Evolutionary conservation across 805 yeast species (phyloP).

Genomic region (Lipomyces sp.): DNA sequence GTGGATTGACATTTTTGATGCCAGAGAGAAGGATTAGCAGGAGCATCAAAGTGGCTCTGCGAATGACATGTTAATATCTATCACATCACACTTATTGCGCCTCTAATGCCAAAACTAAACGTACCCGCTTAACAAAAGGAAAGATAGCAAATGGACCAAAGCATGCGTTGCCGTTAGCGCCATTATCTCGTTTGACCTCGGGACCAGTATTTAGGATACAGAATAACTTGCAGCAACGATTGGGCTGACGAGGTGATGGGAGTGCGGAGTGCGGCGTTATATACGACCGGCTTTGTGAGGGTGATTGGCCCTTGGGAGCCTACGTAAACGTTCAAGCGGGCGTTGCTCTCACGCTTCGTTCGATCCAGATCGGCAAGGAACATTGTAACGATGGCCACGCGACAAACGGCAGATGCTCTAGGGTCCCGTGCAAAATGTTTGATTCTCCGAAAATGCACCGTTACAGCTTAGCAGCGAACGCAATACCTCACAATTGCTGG

Average conservation of each 20-base stretch:
- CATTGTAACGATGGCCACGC: too few species aligned
- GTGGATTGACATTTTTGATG: slow-evolving; percentile 55
- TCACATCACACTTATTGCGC: neutral
- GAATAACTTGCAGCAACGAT: neutral
- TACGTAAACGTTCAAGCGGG: too few species aligned
- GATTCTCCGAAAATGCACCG: too few species aligned
- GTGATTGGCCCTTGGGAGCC: too few species aligned
- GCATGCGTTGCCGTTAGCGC: slow-evolving; percentile 17
- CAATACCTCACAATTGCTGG: too few species aligned
- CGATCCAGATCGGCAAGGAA: too few species aligned
- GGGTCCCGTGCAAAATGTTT: too few species aligned
- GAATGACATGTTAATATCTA: neutral
- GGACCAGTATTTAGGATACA: neutral
- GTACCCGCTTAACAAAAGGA: slow-evolving; percentile 36
- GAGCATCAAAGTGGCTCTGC: slow-evolving; percentile 56
- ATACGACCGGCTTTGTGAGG: neutral
- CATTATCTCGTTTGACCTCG: neutral
- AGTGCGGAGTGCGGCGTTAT: neutral
- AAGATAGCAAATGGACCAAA: slow-evolving; percentile 26
- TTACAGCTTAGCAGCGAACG: too few species aligned
- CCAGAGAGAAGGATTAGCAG: slow-evolving; percentile 74
- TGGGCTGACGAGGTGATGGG: slow-evolving; percentile 1
- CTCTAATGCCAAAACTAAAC: slow-evolving; percentile 1
- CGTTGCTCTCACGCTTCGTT: too few species aligned
- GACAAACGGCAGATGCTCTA: too few species aligned